Base-by-base conservation (phyloP, 2,329 filamentous ascomycete species). In the Fusarium camptoceras region DNA sequence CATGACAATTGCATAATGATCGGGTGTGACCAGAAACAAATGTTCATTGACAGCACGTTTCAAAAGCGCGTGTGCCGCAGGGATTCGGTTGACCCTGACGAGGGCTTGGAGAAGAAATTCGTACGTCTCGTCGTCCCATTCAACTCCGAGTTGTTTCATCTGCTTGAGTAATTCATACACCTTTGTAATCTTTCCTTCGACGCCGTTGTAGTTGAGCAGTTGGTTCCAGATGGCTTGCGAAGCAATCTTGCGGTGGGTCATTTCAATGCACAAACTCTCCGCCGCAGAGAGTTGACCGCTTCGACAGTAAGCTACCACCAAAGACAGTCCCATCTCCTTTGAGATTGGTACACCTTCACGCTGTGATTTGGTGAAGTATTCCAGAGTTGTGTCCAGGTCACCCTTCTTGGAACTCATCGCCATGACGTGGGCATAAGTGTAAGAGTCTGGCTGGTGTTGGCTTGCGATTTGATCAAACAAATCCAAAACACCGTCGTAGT, bases 341-440 rank as follows among this genome's bases (percentile, higher is more conserved):
- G 84, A 85, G 18, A 88, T 83, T 18, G 79, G 71, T 25, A 92
- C 76, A 0, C 80, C 76, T 5, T 82, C 76, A n/a, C 85, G 76
- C 63, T 88, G 86, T 16, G 92, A 91, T 59, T 88, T 83, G 30
- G 85, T 83, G 71, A 92, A 89, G 18, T 97, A 79, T 24, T 89
- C 84, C 25, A 91, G 82, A 3, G 92, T 89, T 55, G 87, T 87
- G 24, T 91, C 87, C 3, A 94, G 80, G 76, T 98, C 94, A 24
- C 94, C 94, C 71, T 88, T 86, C 16, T 84, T 84, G 18, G 90
- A 90, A 53, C 88, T 88, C 73, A 97, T 84, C 25, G 88, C 86
- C 87, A 97, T 92, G 67, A 97, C 81, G 8, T 90, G 91, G 5
- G 87, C 88, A 73, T 93, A 94, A 1, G 90, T 92, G 72, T 88